Evolutionary conservation across 164 flowering plant genomes (phyloP), one percentile per base, ranked within the genome.

Genomic region (Macadamia tetraphylla): DNA sequence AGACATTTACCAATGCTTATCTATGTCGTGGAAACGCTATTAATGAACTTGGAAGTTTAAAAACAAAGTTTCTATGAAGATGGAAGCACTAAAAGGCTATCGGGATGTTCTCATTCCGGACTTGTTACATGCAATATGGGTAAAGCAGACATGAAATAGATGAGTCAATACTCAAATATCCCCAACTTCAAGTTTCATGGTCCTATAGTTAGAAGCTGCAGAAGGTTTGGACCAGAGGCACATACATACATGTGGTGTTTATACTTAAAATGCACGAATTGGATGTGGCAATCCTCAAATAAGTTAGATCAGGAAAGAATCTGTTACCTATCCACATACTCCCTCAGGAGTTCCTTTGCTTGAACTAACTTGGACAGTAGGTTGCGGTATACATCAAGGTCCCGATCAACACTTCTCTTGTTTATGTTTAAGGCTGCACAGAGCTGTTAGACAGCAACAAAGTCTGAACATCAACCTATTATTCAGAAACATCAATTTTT

Each of bases 341-440:
- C 99, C 89, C 76, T 86, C 6, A 90, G 74, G 32, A 94, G 85
- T 74, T 94, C 99, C 76, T 94, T 94, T 23, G 99, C 94, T 78
- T 94, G 99, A 77, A 92, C 94, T 80, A 92, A 76, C 80, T 94
- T 94, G 17, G 97, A 85, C 9, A 94, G 90, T 62, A 90, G 86
- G 80, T 90, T 92, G 71, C 99, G 92, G 65, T 94, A 94, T 9
- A 94, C 97, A 77, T 94, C 99, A 78, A 94, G 97, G 75, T 94
- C 99, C 46, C 96, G 79, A 66, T 92, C 97, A 72, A 92, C 96
- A 79, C 87, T 89, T 78, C 80, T 81, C 75, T 94, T 94, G 75
- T 81, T 70, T 40, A 94, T 79, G 73, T 94, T 94, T 69, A 94
- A 74, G 58, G 90, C 94, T 44, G 91, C 83, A 81, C 99, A 94